phyloP scores from a whole-genome alignment of 2,329 filamentous ascomycete species.

The Paracamarosporium sp. region DNA sequence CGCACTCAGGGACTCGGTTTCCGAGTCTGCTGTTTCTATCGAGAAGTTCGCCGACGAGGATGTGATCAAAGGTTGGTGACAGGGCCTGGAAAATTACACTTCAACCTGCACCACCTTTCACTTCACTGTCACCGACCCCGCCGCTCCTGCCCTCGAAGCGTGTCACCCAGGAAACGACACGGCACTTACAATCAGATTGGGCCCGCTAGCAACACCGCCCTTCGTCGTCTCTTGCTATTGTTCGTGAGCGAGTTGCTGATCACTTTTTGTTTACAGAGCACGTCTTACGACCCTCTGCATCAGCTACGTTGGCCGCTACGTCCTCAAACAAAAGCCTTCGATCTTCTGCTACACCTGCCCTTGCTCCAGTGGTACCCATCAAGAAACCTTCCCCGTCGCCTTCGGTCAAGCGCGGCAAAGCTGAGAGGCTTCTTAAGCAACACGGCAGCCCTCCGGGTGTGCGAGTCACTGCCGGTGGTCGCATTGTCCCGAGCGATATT shows the following conservation, averaged over 20 bases:
- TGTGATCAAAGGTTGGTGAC: conserved; percentile 49
- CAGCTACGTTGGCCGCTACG: conserved; percentile 35
- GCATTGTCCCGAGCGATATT: conserved; percentile 57
- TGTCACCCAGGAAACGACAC: conserved; percentile 2
- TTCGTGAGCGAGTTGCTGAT: conserved; percentile 10
- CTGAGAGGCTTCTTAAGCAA: conserved; percentile 57
- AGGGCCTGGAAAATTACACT: background rate
- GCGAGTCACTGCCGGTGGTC: conserved; percentile 60
- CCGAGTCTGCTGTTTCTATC: conserved; percentile 50
- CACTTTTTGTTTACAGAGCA: conserved; percentile 36
- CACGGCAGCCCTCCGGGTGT: conserved; percentile 59
- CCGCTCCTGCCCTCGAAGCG: background rate
- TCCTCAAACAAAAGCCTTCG: conserved; percentile 35
- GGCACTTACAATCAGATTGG: background rate
- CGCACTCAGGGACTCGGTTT: conserved; percentile 49
- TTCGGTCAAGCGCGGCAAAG: conserved; percentile 58
- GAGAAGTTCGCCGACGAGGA: conserved; percentile 51
- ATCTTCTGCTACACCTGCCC: conserved; percentile 22
- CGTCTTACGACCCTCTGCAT: conserved; percentile 50
- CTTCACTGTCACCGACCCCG: background rate
- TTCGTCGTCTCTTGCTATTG: background rate
- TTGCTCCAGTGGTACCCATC: conserved; percentile 22
- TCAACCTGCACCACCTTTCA: background rate
- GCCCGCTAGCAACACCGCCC: background rate
- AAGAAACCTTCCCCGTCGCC: conserved; percentile 57